Base-by-base conservation (phyloP, 2,329 filamentous ascomycete genomes). In the Colletotrichum brevisporum region DNA sequence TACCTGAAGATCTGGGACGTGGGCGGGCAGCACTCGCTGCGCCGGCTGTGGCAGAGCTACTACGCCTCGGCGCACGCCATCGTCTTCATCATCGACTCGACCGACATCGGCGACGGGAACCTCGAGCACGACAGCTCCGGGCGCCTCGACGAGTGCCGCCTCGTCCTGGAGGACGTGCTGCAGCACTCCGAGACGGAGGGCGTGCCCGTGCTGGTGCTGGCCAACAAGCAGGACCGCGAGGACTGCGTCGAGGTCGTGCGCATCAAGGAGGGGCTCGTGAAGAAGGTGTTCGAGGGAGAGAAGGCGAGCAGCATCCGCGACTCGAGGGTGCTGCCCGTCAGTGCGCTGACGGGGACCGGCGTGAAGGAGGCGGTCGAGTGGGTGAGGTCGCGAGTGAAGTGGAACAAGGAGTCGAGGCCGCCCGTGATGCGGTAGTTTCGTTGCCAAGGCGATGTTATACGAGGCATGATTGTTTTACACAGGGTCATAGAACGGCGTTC, bases 1-100 rank as follows among this genome's bases (percentile, higher is more conserved):
- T 98, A 98, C 85, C 87, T 99, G 77, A 97, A 98, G 85, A 92
- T 99, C 75, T 98, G 96, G 96, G 96, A 99, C 78, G 94, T 99
- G 1, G 96, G 96, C 72, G 96, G 96, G 6, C 96, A 99, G 81
- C 90, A 96, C 77, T 92, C 89, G 31, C 88, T 99, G 77, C 91
- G 96, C 71, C 92, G 92, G 72, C 89, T 98, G 39, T 99, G 96
- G 96, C 94, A 97, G 80, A 94, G 91, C 80, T 99, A 99, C 84
- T 99, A 98, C 85, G 87, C 90, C 58, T 93, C 90, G 79, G 97
- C 94, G 76, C 96, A 99, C 80, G 96, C 96, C 73, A 97, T 99
- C 76, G 94, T 99, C 72, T 99, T 98, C 82, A 94, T 99, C 69
- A 94, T 99, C 76, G 96, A 99, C 83, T 95, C 92, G 79, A 94